phyloP scores from a whole-genome alignment of 2,329 filamentous ascomycete species.

The Phyllosticta capitalensis region DNA sequence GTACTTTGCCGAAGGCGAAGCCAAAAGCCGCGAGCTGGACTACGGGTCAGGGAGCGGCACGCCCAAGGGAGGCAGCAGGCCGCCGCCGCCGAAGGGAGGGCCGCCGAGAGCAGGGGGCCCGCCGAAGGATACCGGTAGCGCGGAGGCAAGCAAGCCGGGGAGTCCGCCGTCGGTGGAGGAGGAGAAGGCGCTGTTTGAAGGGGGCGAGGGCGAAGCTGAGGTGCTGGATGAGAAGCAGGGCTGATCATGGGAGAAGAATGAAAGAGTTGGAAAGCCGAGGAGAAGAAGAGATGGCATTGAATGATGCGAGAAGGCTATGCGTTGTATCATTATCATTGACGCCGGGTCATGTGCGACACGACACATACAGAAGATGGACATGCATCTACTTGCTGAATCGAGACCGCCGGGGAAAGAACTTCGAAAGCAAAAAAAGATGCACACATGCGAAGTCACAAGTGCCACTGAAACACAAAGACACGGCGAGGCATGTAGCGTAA shows the following conservation, averaged over 20 bases:
- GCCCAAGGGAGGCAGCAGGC: constrained; percentile 16
- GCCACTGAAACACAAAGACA: too few species aligned
- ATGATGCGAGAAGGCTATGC: too few species aligned
- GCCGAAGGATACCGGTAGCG: constrained; percentile 13
- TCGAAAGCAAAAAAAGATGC: too few species aligned
- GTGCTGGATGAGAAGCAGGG: neutral
- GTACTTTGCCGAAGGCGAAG: constrained; percentile 37
- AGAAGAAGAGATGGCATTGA: neutral
- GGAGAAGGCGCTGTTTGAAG: constrained; percentile 4
- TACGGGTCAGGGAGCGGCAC: constrained; percentile 18
- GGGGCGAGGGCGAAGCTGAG: constrained; percentile 3
- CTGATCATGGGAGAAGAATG: neutral
- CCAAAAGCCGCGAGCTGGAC: constrained; percentile 35
- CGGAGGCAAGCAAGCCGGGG: constrained; percentile 13
- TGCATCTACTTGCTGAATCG: too few species aligned
- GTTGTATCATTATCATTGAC: too few species aligned
- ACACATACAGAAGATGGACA: too few species aligned
- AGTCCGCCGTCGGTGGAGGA: constrained; percentile 14
- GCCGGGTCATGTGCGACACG: too few species aligned
- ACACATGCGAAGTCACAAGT: too few species aligned
- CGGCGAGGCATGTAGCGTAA: too few species aligned
- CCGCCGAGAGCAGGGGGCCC: constrained; percentile 19
- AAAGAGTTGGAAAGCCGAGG: neutral
- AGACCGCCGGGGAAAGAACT: too few species aligned
- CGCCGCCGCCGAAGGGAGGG: constrained; percentile 30